phyloP scores from a whole-genome alignment of 768 basidiomycete genomes.

The Chalciporus sphaerocephalus region DNA sequence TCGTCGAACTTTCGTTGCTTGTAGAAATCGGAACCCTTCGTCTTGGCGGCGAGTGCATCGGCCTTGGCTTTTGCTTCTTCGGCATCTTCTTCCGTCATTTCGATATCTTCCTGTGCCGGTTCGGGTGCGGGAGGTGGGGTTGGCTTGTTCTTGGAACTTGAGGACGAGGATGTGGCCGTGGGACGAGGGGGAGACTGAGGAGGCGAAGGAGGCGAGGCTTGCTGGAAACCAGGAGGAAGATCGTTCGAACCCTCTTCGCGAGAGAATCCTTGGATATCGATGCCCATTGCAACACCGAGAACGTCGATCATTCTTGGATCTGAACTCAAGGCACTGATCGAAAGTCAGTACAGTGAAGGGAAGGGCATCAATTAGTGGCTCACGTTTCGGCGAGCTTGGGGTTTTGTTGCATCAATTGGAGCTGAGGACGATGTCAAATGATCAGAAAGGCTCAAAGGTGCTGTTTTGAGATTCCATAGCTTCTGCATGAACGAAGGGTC shows the following conservation, averaged over 20 bases:
- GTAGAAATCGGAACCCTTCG: constrained; percentile 74
- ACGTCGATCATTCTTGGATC: constrained; percentile 95
- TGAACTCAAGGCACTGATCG: constrained; percentile 45
- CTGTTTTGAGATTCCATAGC: constrained; percentile 27
- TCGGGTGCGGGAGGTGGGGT: constrained; percentile 37
- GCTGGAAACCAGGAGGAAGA: constrained; percentile 55
- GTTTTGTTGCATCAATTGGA: constrained; percentile 64
- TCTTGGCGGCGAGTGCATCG: constrained; percentile 76
- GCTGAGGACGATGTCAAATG: constrained; percentile 31
- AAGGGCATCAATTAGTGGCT: constrained; percentile 10
- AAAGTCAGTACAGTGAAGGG: constrained; percentile 4
- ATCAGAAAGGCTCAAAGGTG: neutral
- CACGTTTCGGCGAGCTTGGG: constrained; percentile 59
- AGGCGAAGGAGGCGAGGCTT: constrained; percentile 19
- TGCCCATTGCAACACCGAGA: constrained; percentile 86
- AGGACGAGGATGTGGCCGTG: constrained; percentile 36
- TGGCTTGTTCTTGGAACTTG: constrained; percentile 39
- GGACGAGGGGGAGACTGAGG: constrained; percentile 28
- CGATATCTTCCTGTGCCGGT: constrained; percentile 53
- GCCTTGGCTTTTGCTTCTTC: constrained; percentile 73
- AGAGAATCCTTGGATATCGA: constrained; percentile 84
- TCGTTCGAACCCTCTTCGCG: constrained; percentile 83
- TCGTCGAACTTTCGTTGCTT: constrained; percentile 79
- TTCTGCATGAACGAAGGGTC: constrained; percentile 80
- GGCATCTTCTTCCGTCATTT: constrained; percentile 61